Evolutionary conservation across 2,329 filamentous ascomycete species (phyloP).

Genomic region (Hysterium pulicare): DNA sequence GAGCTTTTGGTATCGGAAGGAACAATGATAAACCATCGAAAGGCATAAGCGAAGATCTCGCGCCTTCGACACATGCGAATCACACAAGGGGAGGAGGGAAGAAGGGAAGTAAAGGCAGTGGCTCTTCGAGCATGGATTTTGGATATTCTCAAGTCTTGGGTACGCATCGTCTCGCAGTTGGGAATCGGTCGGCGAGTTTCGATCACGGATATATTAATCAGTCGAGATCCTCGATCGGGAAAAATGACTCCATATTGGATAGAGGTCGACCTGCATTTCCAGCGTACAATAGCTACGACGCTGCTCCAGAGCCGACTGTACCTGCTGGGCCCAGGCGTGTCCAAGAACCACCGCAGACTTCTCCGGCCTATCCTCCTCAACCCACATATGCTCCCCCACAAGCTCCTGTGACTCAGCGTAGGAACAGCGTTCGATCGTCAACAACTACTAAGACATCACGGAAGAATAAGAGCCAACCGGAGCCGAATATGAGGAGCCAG

Average conservation of each 20-base stretch:
- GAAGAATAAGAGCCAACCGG: constrained; percentile 42
- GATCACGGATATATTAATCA: constrained; percentile 50
- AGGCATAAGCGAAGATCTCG: constrained; percentile 24
- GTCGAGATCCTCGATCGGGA: constrained; percentile 19
- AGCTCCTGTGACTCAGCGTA: constrained; percentile 48
- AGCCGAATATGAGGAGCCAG: constrained; percentile 42
- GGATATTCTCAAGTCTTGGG: constrained; percentile 58
- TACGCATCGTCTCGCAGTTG: constrained; percentile 55
- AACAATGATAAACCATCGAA: constrained; percentile 19
- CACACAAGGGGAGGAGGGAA: constrained; percentile 43
- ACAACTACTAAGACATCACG: constrained; percentile 47
- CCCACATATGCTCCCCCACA: constrained; percentile 38
- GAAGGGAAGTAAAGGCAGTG: constrained; percentile 71
- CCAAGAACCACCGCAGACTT: constrained; percentile 40
- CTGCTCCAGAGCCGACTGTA: constrained; percentile 81
- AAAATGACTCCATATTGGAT: constrained; percentile 44
- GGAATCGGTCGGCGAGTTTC: constrained; percentile 68
- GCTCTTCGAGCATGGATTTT: constrained; percentile 63
- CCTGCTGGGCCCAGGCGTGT: constrained; percentile 70
- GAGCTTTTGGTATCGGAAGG: constrained; percentile 24
- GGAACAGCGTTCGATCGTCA: constrained; percentile 58
- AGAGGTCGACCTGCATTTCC: constrained; percentile 43
- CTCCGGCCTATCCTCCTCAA: constrained; percentile 39
- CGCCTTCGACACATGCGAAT: constrained; percentile 25
- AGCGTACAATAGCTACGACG: constrained; percentile 63